phyloP scores from a whole-genome alignment of 1,139 yeast genomes.

The Yamadazyma jaroonii region DNA sequence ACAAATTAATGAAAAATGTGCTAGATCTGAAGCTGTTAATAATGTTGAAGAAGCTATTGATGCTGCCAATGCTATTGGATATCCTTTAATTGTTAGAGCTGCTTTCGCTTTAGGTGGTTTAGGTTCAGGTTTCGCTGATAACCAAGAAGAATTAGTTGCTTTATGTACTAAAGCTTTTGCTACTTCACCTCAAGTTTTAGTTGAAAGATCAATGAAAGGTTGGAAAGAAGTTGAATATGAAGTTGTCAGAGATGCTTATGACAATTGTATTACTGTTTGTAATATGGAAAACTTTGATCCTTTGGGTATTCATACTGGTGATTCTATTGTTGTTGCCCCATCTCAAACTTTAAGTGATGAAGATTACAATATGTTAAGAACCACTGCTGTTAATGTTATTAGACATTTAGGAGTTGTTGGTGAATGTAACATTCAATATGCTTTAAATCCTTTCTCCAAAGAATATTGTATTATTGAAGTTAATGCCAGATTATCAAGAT shows the following conservation, averaged over 20 bases:
- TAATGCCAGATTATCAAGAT: slow-evolving; percentile 95
- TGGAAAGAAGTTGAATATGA: slow-evolving; percentile 99
- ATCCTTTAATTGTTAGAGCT: slow-evolving; percentile 96
- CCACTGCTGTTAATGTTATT: slow-evolving; percentile 95
- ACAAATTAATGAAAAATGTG: slow-evolving; percentile 92
- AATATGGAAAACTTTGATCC: slow-evolving; percentile 99
- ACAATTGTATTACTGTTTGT: slow-evolving; percentile 98
- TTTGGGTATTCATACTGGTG: slow-evolving; percentile 98
- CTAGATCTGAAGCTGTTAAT: slow-evolving; percentile 84
- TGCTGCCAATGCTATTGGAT: slow-evolving; percentile 86
- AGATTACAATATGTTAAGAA: slow-evolving; percentile 96
- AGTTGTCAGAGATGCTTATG: slow-evolving; percentile 96
- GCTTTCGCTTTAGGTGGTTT: slow-evolving; percentile 97
- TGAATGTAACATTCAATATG: slow-evolving; percentile 98
- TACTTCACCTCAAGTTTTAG: slow-evolving; percentile 91
- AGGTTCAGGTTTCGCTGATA: slow-evolving; percentile 97
- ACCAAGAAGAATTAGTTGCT: slow-evolving; percentile 76
- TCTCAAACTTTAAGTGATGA: slow-evolving; percentile 97
- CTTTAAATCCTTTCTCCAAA: slow-evolving; percentile 88
- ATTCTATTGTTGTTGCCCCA: slow-evolving; percentile 98
- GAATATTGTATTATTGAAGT: slow-evolving; percentile 98
- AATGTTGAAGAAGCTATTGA: slow-evolving; percentile 74
- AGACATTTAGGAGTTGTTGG: slow-evolving; percentile 99
- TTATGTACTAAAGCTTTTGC: slow-evolving; percentile 93
- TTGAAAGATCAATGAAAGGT: slow-evolving; percentile 96